phyloP scores from a whole-genome alignment of 306 rosid genomes.

The Arachis hypogaea region DNA sequence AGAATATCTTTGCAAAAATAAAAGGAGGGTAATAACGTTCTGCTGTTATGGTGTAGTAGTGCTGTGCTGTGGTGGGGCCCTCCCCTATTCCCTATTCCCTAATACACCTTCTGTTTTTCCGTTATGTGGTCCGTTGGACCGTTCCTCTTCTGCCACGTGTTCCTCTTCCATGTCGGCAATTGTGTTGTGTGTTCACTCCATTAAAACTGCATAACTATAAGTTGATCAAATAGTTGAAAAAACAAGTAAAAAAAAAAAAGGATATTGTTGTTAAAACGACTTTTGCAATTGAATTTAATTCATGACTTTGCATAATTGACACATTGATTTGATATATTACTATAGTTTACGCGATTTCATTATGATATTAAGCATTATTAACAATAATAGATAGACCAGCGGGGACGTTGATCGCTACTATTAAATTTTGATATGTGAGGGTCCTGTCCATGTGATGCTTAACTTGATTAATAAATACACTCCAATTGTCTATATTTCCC shows the following conservation, averaged over 20 bases:
- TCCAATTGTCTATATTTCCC: neutral
- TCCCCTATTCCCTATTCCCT: too few species aligned
- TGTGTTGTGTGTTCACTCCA: too few species aligned
- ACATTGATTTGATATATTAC: neutral
- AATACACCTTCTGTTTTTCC: slow-evolving; percentile 23
- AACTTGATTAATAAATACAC: neutral
- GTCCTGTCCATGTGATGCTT: slow-evolving; percentile 3
- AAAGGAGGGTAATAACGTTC: neutral
- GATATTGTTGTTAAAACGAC: neutral
- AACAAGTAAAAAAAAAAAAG: too few species aligned
- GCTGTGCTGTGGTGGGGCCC: slow-evolving; percentile 34
- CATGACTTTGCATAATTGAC: neutral
- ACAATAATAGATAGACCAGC: slow-evolving; percentile 4
- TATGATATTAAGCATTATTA: neutral
- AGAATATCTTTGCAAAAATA: neutral
- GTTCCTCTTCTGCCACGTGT: slow-evolving; percentile 18
- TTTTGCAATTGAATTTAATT: neutral
- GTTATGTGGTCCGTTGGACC: slow-evolving; percentile 29
- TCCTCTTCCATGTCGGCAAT: neutral
- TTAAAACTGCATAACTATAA: too few species aligned
- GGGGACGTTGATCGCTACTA: neutral
- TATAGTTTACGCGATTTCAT: neutral
- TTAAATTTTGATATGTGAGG: neutral
- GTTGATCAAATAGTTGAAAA: too few species aligned
- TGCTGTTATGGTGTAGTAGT: neutral